Evolutionary conservation across 129 eudicot species (phyloP), one percentile per base, ranked within the genome.

Genomic region (Saposhnikovia divaricata): DNA sequence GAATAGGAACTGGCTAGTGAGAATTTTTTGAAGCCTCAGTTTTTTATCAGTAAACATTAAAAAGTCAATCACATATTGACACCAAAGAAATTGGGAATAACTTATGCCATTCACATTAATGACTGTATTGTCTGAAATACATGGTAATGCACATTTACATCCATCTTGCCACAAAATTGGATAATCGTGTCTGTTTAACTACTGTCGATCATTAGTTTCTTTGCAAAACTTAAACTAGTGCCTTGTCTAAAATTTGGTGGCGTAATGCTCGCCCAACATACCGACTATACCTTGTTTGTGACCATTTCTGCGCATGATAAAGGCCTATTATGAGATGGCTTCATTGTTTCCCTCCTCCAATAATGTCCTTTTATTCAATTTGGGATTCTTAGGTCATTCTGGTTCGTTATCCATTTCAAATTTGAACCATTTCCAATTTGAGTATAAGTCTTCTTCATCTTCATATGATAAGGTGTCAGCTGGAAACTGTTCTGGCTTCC

Each of bases 371-470:
- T 55, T 37, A 9, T 47, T 21, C 42, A 6, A 80, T 15, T 25
- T 51, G 50, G 13, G 34, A 42, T 69, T 59, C 31, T 44, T 39
- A 21, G 31, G 77, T 85, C 83, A 82, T 46, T 79, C 82, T 43
- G 83, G 69, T 73, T 78, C 80, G 38, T 61, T 66, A 48, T 83
- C 87, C 66, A 79, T 80, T 83, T 87, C 88, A 34, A 94, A 94
- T 68, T 78, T 87, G 82, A 94, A 92, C 98, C 98, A 94, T 80
- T 87, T 85, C 98, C 98, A 94, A 25, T 94, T 94, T 44, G 98
- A 86, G 75, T 87, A 94, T 71, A 86, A 74, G 38, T n/a, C 86
- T 79, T 74, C 90, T 86, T 94, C 98, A 73, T 90, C 91, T 51
- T 75, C 86, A 27, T 88, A 94, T n/a, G 88, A 84, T 51, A 87